Percentiles rank a stretch among this genome's conserved stretches.
Evolutionary conservation across 1,284 basidiomycete genomes (phyloP).

Genomic region (Kwoniella shivajii): DNA sequence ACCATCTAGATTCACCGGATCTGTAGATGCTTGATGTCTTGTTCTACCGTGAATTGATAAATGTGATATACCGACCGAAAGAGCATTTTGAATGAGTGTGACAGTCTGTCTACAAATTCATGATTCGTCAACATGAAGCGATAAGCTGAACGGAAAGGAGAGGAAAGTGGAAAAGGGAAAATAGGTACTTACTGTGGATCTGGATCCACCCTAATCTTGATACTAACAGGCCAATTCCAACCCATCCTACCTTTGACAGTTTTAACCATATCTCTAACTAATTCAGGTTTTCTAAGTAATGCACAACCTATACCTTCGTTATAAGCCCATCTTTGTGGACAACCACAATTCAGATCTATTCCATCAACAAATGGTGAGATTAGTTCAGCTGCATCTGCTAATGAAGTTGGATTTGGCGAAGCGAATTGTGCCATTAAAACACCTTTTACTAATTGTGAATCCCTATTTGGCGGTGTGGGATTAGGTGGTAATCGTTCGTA

Average conservation of each 20-base stretch:
- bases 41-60: conserved; percentile 64
- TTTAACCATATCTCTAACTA: conserved; percentile 61
- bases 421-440: conserved; percentile 62
- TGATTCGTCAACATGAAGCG: background rate
- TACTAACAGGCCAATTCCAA: conserved; percentile 60
- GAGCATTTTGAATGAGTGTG: conserved; percentile 57
- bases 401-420: conserved; percentile 56
- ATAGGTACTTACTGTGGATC: conserved; percentile 57
- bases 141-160: background rate
- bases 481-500: conserved; percentile 39
- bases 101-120: conserved; percentile 59
- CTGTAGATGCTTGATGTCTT: conserved; percentile 59
- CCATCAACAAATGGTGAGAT: conserved; percentile 59
- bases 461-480: conserved; percentile 26
- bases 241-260: conserved; percentile 60
- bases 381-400: conserved; percentile 63
- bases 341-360: conserved; percentile 63
- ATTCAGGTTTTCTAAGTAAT: conserved; percentile 61
- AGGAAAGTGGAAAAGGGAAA: background rate
- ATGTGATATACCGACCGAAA: conserved; percentile 51
- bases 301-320: conserved; percentile 63
- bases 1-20: conserved; percentile 58
- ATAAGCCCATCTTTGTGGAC: conserved; percentile 61
- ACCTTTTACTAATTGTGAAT: conserved; percentile 55
- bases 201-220: conserved; percentile 63